phyloP scores from a whole-genome alignment of 257 asterid genomes.

The Jasminum sambac region DNA sequence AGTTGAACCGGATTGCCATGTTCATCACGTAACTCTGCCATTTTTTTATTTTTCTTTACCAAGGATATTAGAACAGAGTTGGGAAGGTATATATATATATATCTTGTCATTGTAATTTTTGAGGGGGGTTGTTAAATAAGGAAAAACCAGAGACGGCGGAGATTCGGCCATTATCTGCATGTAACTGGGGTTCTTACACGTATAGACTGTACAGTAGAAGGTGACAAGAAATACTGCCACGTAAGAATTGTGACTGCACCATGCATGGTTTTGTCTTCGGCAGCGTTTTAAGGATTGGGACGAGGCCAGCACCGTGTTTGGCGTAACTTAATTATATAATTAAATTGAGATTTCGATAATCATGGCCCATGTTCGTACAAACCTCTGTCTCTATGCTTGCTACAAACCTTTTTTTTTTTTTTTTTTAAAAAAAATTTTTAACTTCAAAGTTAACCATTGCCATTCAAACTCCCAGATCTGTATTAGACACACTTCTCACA shows the following conservation, averaged over 20 bases:
- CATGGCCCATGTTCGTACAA: too few relatives aligned
- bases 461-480: too few relatives aligned
- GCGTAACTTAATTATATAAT: not conserved
- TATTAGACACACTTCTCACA: too few relatives aligned
- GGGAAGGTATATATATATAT: too few relatives aligned
- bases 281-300: slow-evolving; percentile 4
- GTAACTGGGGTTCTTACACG: slow-evolving; percentile 43
- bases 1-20: slow-evolving; percentile 81
- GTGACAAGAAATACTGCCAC: slow-evolving; percentile 31
- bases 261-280: slow-evolving; percentile 12
- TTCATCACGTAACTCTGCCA: slow-evolving; percentile 85
- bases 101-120: not conserved
- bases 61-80: not conserved
- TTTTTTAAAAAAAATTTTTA: too few relatives aligned
- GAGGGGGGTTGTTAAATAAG: slow-evolving; percentile 9
- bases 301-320: not conserved
- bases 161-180: slow-evolving; percentile 43
- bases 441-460: too few relatives aligned
- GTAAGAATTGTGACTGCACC: not conserved
- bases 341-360: slow-evolving; percentile 8
- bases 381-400: too few relatives aligned
- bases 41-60: too few relatives aligned
- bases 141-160: slow-evolving; percentile 28
- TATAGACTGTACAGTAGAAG: slow-evolving; percentile 32
- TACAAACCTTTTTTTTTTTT: too few relatives aligned